These are phyloP conservation scores for Nissolia schottii DNA, from an alignment of 306 rosid species.

Conservation along the genomic window DNA sequence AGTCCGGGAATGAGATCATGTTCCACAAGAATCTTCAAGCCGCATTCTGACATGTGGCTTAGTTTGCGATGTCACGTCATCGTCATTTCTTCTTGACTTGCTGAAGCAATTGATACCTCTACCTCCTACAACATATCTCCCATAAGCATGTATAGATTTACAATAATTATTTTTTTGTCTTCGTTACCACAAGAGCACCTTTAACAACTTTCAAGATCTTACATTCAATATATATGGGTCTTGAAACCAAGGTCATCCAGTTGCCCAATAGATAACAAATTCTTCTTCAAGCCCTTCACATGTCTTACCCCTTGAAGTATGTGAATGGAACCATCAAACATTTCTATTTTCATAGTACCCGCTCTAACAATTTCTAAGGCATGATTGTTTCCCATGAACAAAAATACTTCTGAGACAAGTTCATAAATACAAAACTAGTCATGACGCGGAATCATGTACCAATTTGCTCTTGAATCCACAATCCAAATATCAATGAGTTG, in stretches of 20 bases:
- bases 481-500: too few species aligned
- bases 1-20: background rate
- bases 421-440: background rate
- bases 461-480: too few species aligned
- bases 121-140: too few species aligned
- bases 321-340: too few species aligned
- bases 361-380: too few species aligned
- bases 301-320: too few species aligned
- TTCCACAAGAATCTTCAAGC: background rate
- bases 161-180: too few species aligned
- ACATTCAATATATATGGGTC: background rate
- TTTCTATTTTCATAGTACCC: too few species aligned
- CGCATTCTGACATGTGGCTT: background rate
- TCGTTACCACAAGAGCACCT: too few species aligned
- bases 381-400: background rate
- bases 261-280: background rate
- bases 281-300: background rate
- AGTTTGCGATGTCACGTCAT: background rate
- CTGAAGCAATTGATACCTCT: too few species aligned
- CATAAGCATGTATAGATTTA: too few species aligned
- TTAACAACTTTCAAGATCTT: too few species aligned
- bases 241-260: background rate
- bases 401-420: background rate
- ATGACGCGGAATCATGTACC: background rate
- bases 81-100: background rate